Evolutionary conservation across 2,329 filamentous ascomycete species (phyloP).

Genomic region (Colletotrichum tamarilloi): DNA sequence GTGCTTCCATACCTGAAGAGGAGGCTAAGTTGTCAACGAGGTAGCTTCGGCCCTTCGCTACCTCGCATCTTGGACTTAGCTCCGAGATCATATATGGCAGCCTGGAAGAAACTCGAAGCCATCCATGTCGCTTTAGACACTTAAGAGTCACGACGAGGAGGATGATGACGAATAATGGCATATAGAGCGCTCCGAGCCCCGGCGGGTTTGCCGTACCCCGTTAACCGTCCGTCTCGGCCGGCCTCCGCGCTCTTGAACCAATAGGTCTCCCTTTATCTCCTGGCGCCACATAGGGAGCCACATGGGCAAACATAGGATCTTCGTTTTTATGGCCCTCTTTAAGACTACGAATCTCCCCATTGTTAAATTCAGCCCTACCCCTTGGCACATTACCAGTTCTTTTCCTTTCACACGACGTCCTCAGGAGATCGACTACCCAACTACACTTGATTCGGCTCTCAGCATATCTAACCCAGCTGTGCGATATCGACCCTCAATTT

Average conservation of each 20-base stretch:
- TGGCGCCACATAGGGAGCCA: background rate
- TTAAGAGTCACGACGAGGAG: background rate
- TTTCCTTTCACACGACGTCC: background rate
- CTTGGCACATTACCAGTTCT: background rate
- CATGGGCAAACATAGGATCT: background rate
- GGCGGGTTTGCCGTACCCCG: background rate
- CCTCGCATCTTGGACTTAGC: conserved; percentile 1
- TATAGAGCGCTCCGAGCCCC: background rate
- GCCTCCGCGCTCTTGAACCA: background rate
- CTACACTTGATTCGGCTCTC: too few relatives aligned
- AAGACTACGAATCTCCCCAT: conserved; percentile 1
- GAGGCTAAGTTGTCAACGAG: background rate
- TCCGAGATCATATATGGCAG: background rate
- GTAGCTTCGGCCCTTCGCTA: background rate
- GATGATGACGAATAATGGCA: conserved; percentile 11
- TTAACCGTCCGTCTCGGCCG: background rate
- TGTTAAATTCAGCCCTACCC: background rate
- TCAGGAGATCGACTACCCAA: background rate
- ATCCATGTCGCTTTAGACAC: background rate
- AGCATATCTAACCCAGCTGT: background rate
- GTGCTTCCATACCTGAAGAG: conserved; percentile 5
- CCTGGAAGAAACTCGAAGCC: background rate
- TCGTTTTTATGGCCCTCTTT: background rate
- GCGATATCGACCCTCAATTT: too few relatives aligned
- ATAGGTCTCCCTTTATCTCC: background rate